These are phyloP conservation scores for Dendrocalamus sinicus DNA, from an alignment of 176 grass and related monocot genomes.

Conservation along the genomic window DNA sequence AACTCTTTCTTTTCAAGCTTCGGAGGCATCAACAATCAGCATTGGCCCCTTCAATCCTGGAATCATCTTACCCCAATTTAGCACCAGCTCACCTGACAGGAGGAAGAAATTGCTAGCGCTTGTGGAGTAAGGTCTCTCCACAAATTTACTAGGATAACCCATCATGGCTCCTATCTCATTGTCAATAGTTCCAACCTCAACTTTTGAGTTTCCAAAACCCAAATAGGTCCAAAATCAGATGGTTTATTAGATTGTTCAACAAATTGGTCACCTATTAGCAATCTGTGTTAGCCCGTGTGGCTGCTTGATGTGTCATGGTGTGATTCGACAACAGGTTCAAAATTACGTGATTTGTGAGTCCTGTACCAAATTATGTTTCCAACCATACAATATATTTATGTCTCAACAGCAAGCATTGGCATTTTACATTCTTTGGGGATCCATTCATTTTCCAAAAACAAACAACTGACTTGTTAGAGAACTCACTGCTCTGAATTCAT, in stretches of 20 bases:
- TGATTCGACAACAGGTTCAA: neutral
- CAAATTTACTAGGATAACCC: neutral
- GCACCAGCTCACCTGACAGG: neutral
- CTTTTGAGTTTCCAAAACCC: neutral
- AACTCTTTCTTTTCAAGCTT: slow-evolving; percentile 2
- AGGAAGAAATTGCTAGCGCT: slow-evolving; percentile 7
- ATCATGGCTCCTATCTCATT: neutral
- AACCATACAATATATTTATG: slow-evolving; percentile 18
- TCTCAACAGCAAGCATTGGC: neutral
- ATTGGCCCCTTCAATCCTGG: neutral
- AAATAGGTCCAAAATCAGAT: slow-evolving; percentile 6
- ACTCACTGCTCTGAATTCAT: neutral
- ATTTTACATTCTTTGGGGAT: slow-evolving; percentile 23
- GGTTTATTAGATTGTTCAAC: neutral
- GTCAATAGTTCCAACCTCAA: slow-evolving; percentile 16
- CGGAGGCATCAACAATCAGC: neutral
- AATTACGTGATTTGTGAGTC: neutral
- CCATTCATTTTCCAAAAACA: neutral
- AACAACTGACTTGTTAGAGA: neutral
- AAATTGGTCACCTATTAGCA: slow-evolving; percentile 5
- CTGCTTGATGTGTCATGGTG: neutral
- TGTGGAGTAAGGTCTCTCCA: neutral
- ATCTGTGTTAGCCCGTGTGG: slow-evolving; percentile 6
- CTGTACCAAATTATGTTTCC: neutral
- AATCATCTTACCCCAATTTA: neutral